Evolutionary conservation across 208 protist genomes (phyloP), one percentile per base, ranked within the genome.

Genomic region (Acanthamoeba triangularis): DNA sequence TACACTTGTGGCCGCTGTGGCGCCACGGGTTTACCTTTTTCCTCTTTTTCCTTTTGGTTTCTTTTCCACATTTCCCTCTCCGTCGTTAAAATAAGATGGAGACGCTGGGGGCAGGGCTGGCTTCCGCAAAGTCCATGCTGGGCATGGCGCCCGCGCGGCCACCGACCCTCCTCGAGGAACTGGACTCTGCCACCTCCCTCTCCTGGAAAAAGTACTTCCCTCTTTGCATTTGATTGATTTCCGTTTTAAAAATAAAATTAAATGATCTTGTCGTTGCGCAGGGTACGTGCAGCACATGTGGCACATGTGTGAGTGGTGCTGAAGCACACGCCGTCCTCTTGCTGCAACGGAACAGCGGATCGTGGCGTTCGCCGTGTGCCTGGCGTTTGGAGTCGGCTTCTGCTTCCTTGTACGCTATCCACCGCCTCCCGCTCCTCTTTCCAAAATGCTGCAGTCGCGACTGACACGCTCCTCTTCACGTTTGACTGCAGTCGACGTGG

Each of bases 191-290:
- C 25, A 78, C 69, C n/a, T 78, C 69, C 69, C 69, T 78, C 69
- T 78, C 69, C 30, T 78, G 69, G 69, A 78, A 78, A 44, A 78
- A 78, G 69, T 78, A 78, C 69, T 8, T 28, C 28, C 65, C 49
- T 54, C 0, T 54, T 10, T 10, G 33, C 69, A 18, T 30, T 37
- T 30, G 14, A 23, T 20, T 41, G 8, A 37, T 30, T 16, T 10
- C 47, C 1, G 25, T 44, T 78, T 18, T 35, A 6, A 44, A 3
- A 8, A 3, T 78, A 28, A 37, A 14, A 28, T n/a, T 35, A 13
- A 35, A 8, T 35, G 3, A 30, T 20, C 10, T 20, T 8, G 10
- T 28, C 5, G 65, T 11, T 11, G 20, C 14, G 23, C 69, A 78
- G 69, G 33, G 69, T 78, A 78, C 69, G 69, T 20, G 37, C 59